Percentiles rank a stretch among this genome's conserved stretches.
Evolutionary conservation across 2,329 filamentous ascomycete genomes (phyloP).

Genomic region (Hypoxylon sp.): DNA sequence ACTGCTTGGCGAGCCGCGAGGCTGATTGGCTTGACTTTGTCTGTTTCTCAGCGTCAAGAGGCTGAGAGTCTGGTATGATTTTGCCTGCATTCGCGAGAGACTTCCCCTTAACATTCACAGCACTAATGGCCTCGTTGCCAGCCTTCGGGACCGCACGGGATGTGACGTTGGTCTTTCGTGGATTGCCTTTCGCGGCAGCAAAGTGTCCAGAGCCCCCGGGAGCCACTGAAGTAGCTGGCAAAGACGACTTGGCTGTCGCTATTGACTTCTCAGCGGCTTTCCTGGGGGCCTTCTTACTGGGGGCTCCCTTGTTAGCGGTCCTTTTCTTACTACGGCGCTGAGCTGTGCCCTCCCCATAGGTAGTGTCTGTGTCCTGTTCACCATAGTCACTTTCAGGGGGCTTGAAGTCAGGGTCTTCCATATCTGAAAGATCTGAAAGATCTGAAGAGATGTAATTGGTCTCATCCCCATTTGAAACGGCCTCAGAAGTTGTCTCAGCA

Average conservation of each 20-base stretch:
- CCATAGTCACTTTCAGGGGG: constrained; percentile 4
- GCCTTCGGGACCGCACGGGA: constrained; percentile 3
- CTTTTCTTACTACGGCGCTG: constrained; percentile 13
- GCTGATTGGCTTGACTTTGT: not conserved
- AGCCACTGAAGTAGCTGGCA: not conserved
- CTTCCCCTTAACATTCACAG: not conserved
- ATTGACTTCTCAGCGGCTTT: constrained; percentile 10
- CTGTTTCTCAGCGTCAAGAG: not conserved
- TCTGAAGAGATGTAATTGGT: not conserved
- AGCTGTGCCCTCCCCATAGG: constrained; percentile 6
- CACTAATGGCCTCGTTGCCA: not conserved
- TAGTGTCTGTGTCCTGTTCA: constrained; percentile 13
- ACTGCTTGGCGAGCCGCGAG: constrained; percentile 22
- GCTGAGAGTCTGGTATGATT: constrained; percentile 8
- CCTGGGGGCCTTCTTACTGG: constrained; percentile 1
- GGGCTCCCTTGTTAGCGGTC: constrained; percentile 1
- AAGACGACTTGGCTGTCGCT: not conserved
- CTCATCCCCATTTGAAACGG: not conserved
- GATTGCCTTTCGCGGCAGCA: not conserved
- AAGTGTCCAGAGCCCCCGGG: constrained; percentile 1
- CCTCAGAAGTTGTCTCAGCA: not conserved
- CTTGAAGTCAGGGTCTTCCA: constrained; percentile 16
- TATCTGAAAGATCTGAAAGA: no score
- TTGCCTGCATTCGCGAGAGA: not conserved
- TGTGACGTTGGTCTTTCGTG: not conserved